Conservation (phyloP, 495 filamentous ascomycete species). For the Coniosporium apollinis region DNA sequence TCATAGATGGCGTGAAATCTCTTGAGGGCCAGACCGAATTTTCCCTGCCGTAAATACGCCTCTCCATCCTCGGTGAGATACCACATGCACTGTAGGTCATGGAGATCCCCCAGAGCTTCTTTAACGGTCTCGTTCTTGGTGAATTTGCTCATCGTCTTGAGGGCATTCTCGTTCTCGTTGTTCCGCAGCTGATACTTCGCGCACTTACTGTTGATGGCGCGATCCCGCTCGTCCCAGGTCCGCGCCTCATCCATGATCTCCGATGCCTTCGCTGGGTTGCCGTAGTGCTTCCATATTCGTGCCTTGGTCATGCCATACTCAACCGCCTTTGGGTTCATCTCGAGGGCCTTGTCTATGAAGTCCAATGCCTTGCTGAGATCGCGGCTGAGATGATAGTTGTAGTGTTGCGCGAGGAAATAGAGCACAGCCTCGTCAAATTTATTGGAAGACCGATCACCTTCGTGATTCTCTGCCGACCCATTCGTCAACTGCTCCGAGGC, state of each 20-base stretch:
- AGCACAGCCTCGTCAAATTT: conserved; percentile 55
- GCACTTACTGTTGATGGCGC: conserved; percentile 95
- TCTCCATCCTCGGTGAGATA: conserved; percentile 91
- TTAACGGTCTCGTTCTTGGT: conserved; percentile 79
- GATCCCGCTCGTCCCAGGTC: conserved; percentile 68
- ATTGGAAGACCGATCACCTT: conserved; percentile 38
- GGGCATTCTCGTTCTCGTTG: conserved; percentile 66
- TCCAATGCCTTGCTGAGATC: conserved; percentile 66
- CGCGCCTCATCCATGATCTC: conserved; percentile 81
- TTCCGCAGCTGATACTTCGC: conserved; percentile 95
- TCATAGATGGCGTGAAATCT: conserved; percentile 71
- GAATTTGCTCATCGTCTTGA: conserved; percentile 87
- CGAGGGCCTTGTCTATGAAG: conserved; percentile 69
- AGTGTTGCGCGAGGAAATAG: conserved; percentile 93
- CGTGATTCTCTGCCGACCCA: conserved; percentile 29
- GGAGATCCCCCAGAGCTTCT: conserved; percentile 75
- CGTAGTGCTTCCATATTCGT: conserved; percentile 84
- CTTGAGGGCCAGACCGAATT: conserved; percentile 76
- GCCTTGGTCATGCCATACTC: conserved; percentile 94
- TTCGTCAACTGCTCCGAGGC: conserved; percentile 30
- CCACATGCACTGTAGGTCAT: conserved; percentile 99
- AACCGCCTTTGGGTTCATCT: conserved; percentile 56
- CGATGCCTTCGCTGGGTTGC: conserved; percentile 62
- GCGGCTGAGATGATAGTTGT: conserved; percentile 79
- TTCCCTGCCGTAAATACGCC: conserved; percentile 67